A percentile compares a stretch with the other conserved stretches of the same genome.
Evolutionary conservation across 495 filamentous ascomycete species (phyloP).

Genomic region (Extremus antarcticus): DNA sequence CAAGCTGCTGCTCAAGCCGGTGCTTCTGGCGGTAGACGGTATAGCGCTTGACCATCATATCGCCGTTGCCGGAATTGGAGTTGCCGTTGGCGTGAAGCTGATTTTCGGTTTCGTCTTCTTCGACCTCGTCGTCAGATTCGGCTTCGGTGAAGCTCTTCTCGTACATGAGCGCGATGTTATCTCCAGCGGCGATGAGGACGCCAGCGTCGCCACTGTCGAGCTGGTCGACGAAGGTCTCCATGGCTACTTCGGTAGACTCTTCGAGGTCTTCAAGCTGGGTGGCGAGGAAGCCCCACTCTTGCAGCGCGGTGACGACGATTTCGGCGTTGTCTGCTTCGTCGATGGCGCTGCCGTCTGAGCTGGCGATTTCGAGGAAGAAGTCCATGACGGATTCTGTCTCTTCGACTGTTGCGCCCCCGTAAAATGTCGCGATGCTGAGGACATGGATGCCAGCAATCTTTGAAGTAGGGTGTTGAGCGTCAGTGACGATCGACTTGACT

Average conservation of each 20-base stretch:
- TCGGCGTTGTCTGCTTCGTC: conserved; percentile 61
- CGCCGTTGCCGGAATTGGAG: conserved; percentile 7
- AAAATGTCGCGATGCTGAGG: conserved; percentile 61
- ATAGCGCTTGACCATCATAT: conserved; percentile 44
- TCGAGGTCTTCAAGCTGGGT: conserved; percentile 75
- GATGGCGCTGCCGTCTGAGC: conserved; percentile 69
- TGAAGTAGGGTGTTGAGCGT: conserved; percentile 50
- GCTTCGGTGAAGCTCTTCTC: conserved; percentile 64
- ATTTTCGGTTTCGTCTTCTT: conserved; percentile 19
- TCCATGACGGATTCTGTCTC: conserved; percentile 69
- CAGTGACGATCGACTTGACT: conserved; percentile 60
- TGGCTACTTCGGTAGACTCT: conserved; percentile 56
- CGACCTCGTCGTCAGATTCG: conserved; percentile 35
- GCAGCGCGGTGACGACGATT: conserved; percentile 74
- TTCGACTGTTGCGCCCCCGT: conserved; percentile 62
- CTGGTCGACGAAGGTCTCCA: conserved; percentile 85
- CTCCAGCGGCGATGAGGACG: conserved; percentile 78
- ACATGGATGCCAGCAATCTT: conserved; percentile 70
- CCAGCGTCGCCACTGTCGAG: conserved; percentile 60
- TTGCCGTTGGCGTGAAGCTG: conserved; percentile 7
- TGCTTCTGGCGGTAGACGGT: conserved; percentile 30
- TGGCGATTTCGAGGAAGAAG: conserved; percentile 73
- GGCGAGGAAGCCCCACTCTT: conserved; percentile 80
- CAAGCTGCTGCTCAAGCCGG: conserved; percentile 39
- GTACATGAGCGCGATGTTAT: conserved; percentile 82